These are phyloP conservation scores for Ganoderma leucocontextum DNA, from an alignment of 1,284 basidiomycete genomes.

Conservation along the genomic window DNA sequence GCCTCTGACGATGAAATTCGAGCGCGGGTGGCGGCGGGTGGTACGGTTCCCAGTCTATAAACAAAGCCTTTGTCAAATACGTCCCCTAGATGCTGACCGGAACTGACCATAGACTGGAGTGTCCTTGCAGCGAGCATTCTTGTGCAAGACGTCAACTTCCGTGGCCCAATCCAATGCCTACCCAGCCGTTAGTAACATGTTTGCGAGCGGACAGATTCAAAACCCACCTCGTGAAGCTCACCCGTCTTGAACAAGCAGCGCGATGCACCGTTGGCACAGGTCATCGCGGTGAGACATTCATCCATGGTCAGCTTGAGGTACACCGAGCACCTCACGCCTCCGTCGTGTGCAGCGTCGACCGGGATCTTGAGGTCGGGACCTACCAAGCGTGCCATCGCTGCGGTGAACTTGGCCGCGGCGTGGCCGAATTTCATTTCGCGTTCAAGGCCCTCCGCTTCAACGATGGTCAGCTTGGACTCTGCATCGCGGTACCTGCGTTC, in stretches of 20 bases:
- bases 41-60: slow-evolving; percentile 25
- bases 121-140: slow-evolving; percentile 22
- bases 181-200: not conserved
- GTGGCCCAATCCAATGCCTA: slow-evolving; percentile 30
- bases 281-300: slow-evolving; percentile 31
- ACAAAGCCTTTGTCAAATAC: not conserved
- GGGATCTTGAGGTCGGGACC: slow-evolving; percentile 22
- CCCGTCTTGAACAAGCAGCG: slow-evolving; percentile 17
- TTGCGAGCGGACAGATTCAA: not conserved
- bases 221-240: slow-evolving; percentile 15
- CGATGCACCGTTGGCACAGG: slow-evolving; percentile 28
- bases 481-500: slow-evolving; percentile 21
- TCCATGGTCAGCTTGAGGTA: slow-evolving; percentile 30
- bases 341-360: slow-evolving; percentile 19
- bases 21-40: slow-evolving; percentile 17
- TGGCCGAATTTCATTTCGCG: slow-evolving; percentile 17
- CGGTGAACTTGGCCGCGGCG: slow-evolving; percentile 20
- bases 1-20: slow-evolving; percentile 31
- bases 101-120: slow-evolving; percentile 21
- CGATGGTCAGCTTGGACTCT: slow-evolving; percentile 17
- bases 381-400: slow-evolving; percentile 23
- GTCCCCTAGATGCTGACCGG: too few relatives aligned
- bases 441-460: slow-evolving; percentile 20
- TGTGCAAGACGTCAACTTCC: slow-evolving; percentile 29
- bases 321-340: slow-evolving; percentile 25